Conservation (phyloP, 805 yeast species). For the Candida qinlingensis region DNA sequence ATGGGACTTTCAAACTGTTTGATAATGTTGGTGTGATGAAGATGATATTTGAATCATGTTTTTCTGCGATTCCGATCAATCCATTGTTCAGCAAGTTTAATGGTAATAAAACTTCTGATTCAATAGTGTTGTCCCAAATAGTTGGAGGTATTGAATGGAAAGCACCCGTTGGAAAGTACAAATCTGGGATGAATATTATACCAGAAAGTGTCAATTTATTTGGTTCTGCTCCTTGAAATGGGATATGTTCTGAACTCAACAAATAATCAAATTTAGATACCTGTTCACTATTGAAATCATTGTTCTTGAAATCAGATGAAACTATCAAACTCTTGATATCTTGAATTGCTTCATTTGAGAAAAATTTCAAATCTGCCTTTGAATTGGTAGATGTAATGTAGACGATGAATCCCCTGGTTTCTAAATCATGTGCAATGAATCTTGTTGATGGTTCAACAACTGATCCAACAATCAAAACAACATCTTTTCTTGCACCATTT, state of each 20-base stretch:
- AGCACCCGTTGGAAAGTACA: slow-evolving; percentile 64
- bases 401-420: slow-evolving; percentile 75
- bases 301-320: slow-evolving; percentile 35
- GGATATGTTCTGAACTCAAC: slow-evolving; percentile 48
- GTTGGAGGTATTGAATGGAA: slow-evolving; percentile 47
- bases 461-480: slow-evolving; percentile 68
- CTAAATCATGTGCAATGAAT: slow-evolving; percentile 66
- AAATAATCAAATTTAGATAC: slow-evolving; percentile 44
- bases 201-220: slow-evolving; percentile 57
- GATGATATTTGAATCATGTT: slow-evolving; percentile 44
- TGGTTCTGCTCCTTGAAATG: slow-evolving; percentile 53
- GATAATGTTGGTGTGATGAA: slow-evolving; percentile 52
- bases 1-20: slow-evolving; percentile 49
- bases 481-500: slow-evolving; percentile 73
- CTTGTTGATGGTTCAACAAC: slow-evolving; percentile 71
- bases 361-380: slow-evolving; percentile 32
- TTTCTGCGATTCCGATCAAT: slow-evolving; percentile 46
- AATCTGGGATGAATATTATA: slow-evolving; percentile 64
- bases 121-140: slow-evolving; percentile 46
- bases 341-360: slow-evolving; percentile 54
- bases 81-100: slow-evolving; percentile 50
- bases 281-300: slow-evolving; percentile 38
- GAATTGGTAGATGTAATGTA: slow-evolving; percentile 51
- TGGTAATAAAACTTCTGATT: slow-evolving; percentile 42
- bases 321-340: slow-evolving; percentile 67